Base-by-base conservation (phyloP, 78 protist genomes). In the Tieghemostelium lacteum region DNA sequence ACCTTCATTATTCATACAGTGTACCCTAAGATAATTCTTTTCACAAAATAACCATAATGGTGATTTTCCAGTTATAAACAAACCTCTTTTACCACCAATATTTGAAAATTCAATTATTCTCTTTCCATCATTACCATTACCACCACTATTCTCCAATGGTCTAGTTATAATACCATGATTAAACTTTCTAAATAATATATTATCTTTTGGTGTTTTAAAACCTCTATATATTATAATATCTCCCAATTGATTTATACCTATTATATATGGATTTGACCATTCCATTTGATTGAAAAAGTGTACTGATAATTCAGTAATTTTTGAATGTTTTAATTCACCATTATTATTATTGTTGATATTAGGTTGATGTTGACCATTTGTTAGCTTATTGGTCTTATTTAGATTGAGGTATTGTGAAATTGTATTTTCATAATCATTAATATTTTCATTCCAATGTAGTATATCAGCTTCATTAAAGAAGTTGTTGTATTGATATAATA, bases 11-110 rank as follows among this genome's bases (percentile, higher is more conserved):
- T 83, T 65, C 91, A 73, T 73, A 26, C 65, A 55, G 17, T 62
- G 85, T 31, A 69, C 8, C 50, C 80, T 52, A 33, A 50, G 72
- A 40, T 64, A 70, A 14, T 67, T 63, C 73, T 78, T 76, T 54
- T 73, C 94, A 57, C 78, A 37, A 29, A 88, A 75, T 14, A 69
- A 26, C 87, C 80, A 88, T 4, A 76, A 2, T 36, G 91, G 91
- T 55, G 14, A 26, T 19, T 61, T 39, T 16, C 94, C 94, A 73
- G 57, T 31, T 6, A 88, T 57, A 22, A 88, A 88, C 31, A 83
- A 28, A 29, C 76, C 91, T 33, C 39, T 55, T 17, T 83, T 52
- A n/a, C 33, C 33, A 33, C 65, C 40, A n/a, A 57, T 69, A 54
- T 40, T 37, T n/a, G 22, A n/a, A 60, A 83, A 69, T 29, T 33